Percentiles rank a stretch among this genome's conserved stretches.
Conservation (phyloP, 257 asterid species). For the Agastache rugosa region DNA sequence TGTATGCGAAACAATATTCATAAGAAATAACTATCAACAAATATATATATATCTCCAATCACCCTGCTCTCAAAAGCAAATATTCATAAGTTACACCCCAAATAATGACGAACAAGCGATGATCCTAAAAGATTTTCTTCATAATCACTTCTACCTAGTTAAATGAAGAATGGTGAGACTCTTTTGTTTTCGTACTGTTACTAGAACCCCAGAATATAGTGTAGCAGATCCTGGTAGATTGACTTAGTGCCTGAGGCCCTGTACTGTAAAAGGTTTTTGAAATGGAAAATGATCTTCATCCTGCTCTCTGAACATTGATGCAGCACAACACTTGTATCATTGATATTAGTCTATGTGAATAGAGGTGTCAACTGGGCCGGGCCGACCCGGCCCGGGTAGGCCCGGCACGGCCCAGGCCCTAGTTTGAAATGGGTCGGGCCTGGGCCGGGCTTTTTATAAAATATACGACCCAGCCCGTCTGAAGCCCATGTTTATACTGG, state of each 20-base stretch:
- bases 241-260: neutral
- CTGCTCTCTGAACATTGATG: neutral
- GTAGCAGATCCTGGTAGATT: neutral
- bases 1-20: constrained; percentile 15
- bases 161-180: neutral
- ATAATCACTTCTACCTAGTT: no score
- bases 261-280: neutral
- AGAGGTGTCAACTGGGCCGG: no score
- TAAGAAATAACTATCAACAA: constrained; percentile 22
- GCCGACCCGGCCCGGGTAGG: no score
- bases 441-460: no score
- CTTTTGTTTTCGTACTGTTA: neutral
- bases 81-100: neutral
- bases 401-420: no score
- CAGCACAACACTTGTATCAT: neutral
- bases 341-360: neutral
- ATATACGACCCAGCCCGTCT: no score
- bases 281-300: neutral
- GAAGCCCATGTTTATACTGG: no score
- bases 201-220: neutral
- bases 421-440: no score
- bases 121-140: neutral
- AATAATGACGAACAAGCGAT: neutral
- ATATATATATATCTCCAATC: neutral
- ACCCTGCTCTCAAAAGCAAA: neutral